phyloP scores from a whole-genome alignment of 768 basidiomycete genomes.

The Tricholoma furcatifolium region DNA sequence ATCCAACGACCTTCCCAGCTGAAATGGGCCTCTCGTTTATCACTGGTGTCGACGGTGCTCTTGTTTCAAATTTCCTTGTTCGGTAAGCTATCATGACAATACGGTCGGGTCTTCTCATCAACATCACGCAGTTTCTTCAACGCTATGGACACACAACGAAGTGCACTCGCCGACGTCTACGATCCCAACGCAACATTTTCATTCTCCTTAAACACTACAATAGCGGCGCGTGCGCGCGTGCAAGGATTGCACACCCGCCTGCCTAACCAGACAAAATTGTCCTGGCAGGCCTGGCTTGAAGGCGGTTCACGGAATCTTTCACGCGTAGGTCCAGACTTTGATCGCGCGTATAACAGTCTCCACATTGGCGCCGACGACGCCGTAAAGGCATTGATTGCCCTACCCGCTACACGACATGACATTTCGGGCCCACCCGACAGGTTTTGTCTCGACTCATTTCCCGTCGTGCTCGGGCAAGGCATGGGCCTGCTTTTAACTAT shows the following conservation, averaged over 20 bases:
- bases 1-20: conserved; percentile 73
- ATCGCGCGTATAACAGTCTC: conserved; percentile 63
- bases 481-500: conserved; percentile 70
- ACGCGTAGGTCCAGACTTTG: conserved; percentile 58
- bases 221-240: conserved; percentile 75
- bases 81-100: conserved; percentile 45
- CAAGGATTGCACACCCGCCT: conserved; percentile 66
- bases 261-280: conserved; percentile 82
- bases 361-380: conserved; percentile 70
- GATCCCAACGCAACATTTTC: conserved; percentile 89
- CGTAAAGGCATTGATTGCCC: conserved; percentile 52
- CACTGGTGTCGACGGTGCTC: conserved; percentile 64
- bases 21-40: conserved; percentile 75
- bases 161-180: conserved; percentile 69
- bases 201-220: conserved; percentile 79
- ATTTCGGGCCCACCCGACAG: conserved; percentile 74
- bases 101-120: conserved; percentile 1
- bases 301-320: conserved; percentile 78
- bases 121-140: conserved; percentile 69
- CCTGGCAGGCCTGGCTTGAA: conserved; percentile 72
- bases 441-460: conserved; percentile 88
- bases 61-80: conserved; percentile 77
- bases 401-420: conserved; percentile 85
- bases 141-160: conserved; percentile 76
- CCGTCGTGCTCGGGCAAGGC: conserved; percentile 59